These are phyloP conservation scores for Leucocoprinus sp. DNA, from an alignment of 768 basidiomycete genomes.

Conservation along the genomic window DNA sequence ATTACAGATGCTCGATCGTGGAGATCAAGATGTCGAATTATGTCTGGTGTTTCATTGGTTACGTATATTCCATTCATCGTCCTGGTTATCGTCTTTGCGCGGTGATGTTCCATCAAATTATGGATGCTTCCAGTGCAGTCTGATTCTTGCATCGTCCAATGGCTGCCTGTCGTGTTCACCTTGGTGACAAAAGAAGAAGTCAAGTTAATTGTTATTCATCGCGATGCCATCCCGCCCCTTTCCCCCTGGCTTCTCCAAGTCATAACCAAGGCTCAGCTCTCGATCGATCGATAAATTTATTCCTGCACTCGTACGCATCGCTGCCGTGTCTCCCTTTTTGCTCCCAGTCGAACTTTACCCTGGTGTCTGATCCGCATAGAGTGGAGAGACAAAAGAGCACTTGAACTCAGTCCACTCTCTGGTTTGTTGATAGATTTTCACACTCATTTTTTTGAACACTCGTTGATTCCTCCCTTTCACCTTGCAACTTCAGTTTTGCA, in stretches of 20 bases:
- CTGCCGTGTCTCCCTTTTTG: too few relatives aligned
- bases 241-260: neutral
- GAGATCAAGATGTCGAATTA: constrained; percentile 69
- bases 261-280: neutral
- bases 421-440: neutral
- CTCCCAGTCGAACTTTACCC: too few relatives aligned
- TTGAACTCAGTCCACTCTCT: neutral
- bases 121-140: neutral
- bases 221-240: neutral
- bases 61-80: constrained; percentile 78
- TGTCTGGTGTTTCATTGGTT: constrained; percentile 57
- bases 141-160: neutral
- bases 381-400: neutral
- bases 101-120: constrained; percentile 17
- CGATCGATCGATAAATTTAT: constrained; percentile 6
- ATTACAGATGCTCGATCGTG: constrained; percentile 60
- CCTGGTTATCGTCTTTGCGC: constrained; percentile 57
- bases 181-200: neutral
- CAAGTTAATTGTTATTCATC: constrained; percentile 6
- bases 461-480: constrained; percentile 6
- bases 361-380: neutral
- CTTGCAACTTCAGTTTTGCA: neutral
- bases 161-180: neutral
- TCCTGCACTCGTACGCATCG: constrained; percentile 5
- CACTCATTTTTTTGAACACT: constrained; percentile 2